Evolutionary conservation across 495 filamentous ascomycete species (phyloP), one percentile per base, ranked within the genome.

Genomic region (Hyaloscypha variabilis): DNA sequence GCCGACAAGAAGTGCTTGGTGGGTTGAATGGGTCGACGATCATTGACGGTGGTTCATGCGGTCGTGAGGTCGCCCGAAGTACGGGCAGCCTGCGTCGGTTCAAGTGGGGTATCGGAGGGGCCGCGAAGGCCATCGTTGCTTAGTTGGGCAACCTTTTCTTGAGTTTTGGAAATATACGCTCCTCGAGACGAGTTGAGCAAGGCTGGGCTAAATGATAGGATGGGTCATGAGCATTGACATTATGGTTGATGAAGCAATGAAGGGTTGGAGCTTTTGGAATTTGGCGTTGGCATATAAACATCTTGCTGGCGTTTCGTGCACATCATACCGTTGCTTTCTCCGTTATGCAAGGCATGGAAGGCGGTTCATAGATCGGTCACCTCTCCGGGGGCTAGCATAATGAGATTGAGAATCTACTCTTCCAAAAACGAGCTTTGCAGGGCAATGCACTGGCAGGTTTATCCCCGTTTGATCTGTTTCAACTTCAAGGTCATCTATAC

Each of bases 1-100:
- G 71, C 2, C 49, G 66, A 46, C 55, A 69, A 55, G 71, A 73
- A 25, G 68, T 55, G 0, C 34, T 73, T 42, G 34, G 23, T 49
- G 70, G 70, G 25, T 30, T 73, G 26, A 70, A 70, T 49, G 60
- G 67, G 13, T 58, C 65, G 11, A 50, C 39, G 1, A n/a, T 67
- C 23, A 46, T 46, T 14, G 25, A 65, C 55, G 51, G 52, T 11
- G 59, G 58, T 31, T 42, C 31, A 2, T 70, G 67, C 29, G 67
- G 68, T n/a, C 64, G 57, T 28, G 66, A 70, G 46, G 63, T 60
- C 3, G 66, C 56, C 17, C 54, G 67, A 34, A 62, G 64, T n/a
- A 57, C 58, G 0, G 67, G 69, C 2, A 63, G 54, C 13, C 46
- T 72, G 31, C 63, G 69, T 26, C 66, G 59, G 36, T 72, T 72